Percentiles rank a stretch among this genome's conserved stretches.
Conservation (phyloP, 768 basidiomycete genomes). For the Strobilomyces confusus region DNA sequence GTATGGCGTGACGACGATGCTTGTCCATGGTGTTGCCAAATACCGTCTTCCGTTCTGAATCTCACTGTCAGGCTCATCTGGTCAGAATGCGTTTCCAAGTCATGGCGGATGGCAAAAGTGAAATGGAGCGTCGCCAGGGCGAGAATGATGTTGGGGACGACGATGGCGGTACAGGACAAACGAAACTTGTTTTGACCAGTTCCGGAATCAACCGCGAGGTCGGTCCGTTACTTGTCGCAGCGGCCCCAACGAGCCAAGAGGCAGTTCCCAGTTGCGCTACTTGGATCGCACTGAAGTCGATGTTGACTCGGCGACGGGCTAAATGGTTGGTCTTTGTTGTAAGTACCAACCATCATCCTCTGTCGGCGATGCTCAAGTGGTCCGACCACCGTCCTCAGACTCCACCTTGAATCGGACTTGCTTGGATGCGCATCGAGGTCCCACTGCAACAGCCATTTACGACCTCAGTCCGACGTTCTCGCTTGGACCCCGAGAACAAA, state of each 20-base stretch:
- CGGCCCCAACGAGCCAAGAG: background rate
- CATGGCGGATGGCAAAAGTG: background rate
- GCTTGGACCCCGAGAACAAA: conserved; percentile 16
- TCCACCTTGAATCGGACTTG: too few relatives aligned
- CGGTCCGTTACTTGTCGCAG: too few relatives aligned
- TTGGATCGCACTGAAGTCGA: too few relatives aligned
- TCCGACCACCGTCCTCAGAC: too few relatives aligned
- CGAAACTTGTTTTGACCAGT: background rate
- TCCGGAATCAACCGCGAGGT: background rate
- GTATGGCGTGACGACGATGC: too few relatives aligned
- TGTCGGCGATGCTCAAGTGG: too few relatives aligned
- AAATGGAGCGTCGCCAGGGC: background rate
- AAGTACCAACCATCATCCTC: background rate
- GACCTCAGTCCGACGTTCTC: background rate
- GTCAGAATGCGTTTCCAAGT: background rate
- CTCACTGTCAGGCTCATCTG: too few relatives aligned
- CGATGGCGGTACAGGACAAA: background rate
- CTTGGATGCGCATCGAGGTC: too few relatives aligned
- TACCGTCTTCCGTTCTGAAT: too few relatives aligned
- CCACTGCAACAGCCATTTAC: too few relatives aligned
- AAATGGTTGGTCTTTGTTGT: background rate
- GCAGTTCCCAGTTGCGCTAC: too few relatives aligned
- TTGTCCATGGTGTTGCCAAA: too few relatives aligned
- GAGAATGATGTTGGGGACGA: background rate
- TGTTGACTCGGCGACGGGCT: background rate